Evolutionary conservation across 176 grass and related monocot genomes (phyloP).

Genomic region (Chrysopogon serrulatus): DNA sequence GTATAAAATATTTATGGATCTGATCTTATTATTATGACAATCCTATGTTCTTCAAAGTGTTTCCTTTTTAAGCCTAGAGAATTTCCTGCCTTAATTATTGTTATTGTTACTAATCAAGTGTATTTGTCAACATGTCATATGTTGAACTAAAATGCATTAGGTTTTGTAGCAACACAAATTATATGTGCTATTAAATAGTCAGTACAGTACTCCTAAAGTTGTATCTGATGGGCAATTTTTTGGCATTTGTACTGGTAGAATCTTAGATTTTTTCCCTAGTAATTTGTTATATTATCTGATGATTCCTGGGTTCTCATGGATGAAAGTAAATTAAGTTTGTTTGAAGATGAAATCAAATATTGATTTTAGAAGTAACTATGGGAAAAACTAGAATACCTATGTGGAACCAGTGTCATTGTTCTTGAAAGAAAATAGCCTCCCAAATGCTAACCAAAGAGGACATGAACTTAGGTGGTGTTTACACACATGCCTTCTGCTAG

Average conservation of each 20-base stretch:
- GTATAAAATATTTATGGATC: not conserved
- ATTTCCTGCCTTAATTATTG: not conserved
- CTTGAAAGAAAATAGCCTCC: not conserved
- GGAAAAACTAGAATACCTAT: not conserved
- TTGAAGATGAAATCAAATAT: not conserved
- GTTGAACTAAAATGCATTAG: conserved; percentile 17
- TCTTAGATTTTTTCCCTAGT: not conserved
- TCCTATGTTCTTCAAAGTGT: not conserved
- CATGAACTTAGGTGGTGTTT: not conserved
- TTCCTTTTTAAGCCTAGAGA: not conserved
- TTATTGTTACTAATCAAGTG: not conserved
- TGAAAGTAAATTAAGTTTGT: not conserved
- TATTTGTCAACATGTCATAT: not conserved
- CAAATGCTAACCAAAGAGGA: not conserved
- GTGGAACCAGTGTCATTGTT: not conserved
- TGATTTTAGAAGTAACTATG: not conserved
- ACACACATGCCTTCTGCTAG: not conserved
- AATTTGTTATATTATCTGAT: not conserved
- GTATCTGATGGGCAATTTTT: not conserved
- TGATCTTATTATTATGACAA: not conserved
- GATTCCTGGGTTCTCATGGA: not conserved
- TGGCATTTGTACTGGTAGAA: not conserved
- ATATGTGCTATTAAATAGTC: not conserved
- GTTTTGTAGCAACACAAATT: not conserved
- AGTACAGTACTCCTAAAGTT: not conserved